Conservation (phyloP, 2,329 filamentous ascomycete genomes). For the Colletotrichum sojae region DNA sequence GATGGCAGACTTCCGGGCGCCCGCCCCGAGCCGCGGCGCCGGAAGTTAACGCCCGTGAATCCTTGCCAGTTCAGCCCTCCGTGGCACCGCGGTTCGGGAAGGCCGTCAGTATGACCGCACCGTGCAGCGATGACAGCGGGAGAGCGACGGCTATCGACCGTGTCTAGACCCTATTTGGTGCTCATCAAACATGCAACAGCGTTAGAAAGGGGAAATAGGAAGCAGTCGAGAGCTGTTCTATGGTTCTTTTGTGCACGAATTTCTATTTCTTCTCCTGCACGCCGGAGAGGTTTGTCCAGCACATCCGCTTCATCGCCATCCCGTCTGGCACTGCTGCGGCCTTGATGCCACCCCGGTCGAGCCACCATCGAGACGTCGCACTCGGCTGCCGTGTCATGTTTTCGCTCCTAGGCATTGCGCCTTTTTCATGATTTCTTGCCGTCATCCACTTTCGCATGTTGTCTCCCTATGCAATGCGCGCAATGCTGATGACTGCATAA, state of each 20-base stretch:
- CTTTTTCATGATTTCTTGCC: neutral
- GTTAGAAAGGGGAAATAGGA: neutral
- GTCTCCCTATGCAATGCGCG: conserved; percentile 10
- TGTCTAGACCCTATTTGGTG: neutral
- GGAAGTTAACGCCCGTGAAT: conserved; percentile 15
- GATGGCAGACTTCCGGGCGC: neutral
- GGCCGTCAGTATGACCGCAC: conserved; percentile 32
- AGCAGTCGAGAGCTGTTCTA: neutral
- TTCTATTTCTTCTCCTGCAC: too few relatives aligned
- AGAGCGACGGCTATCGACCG: conserved; percentile 22
- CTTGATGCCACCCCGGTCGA: neutral
- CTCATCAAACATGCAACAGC: neutral
- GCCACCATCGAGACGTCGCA: conserved; percentile 23
- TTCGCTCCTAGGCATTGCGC: neutral
- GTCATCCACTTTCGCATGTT: neutral
- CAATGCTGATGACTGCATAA: conserved; percentile 8
- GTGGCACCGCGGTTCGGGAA: neutral
- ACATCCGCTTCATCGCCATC: neutral
- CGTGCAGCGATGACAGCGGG: conserved; percentile 37
- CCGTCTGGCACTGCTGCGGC: neutral
- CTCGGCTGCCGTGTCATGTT: conserved; percentile 4
- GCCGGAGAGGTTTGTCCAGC: neutral
- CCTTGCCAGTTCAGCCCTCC: conserved; percentile 13
- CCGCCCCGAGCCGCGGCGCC: conserved; percentile 22
- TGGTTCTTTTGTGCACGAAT: neutral